Conservation (phyloP, 306 rosid genomes). For the Heteromeles arbutifolia region DNA sequence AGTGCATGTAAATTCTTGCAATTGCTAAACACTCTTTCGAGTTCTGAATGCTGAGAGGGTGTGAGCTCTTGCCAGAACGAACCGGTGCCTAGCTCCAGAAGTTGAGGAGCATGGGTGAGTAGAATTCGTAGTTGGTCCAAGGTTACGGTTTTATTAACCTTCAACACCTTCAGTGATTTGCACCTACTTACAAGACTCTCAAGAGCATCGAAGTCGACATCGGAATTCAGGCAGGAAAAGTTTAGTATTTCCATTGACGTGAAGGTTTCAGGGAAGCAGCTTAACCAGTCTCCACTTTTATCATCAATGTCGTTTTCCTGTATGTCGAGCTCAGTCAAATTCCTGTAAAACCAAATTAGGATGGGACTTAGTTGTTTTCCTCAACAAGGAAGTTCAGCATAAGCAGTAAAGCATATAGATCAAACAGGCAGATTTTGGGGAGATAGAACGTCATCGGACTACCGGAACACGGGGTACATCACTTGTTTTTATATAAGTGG, state of each 20-base stretch:
- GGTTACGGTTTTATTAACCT: slow-evolving; percentile 56
- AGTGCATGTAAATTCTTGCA: slow-evolving; percentile 63
- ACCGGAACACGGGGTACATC: too few relatives aligned
- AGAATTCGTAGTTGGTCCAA: slow-evolving; percentile 56
- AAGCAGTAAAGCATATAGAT: background rate
- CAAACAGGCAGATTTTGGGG: background rate
- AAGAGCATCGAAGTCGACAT: slow-evolving; percentile 54
- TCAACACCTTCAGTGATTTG: slow-evolving; percentile 60
- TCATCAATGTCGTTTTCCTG: slow-evolving; percentile 73
- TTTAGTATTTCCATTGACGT: slow-evolving; percentile 70
- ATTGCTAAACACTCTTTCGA: slow-evolving; percentile 47
- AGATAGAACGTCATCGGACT: too few relatives aligned
- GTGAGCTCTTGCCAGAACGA: slow-evolving; percentile 58
- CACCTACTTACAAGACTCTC: slow-evolving; percentile 75
- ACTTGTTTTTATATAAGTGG: too few relatives aligned
- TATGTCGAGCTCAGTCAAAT: slow-evolving; percentile 70
- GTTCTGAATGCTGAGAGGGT: slow-evolving; percentile 42
- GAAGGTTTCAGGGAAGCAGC: slow-evolving; percentile 73
- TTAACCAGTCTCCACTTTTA: slow-evolving; percentile 67
- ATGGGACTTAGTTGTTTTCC: slow-evolving; percentile 3
- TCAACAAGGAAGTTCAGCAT: background rate
- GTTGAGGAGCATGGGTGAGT: slow-evolving; percentile 48
- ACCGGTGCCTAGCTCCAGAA: slow-evolving; percentile 70
- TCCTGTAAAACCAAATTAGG: slow-evolving; percentile 43
- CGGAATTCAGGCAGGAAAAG: slow-evolving; percentile 50